A percentile compares a stretch with the other conserved stretches of the same genome.
Evolutionary conservation across 2,329 filamentous ascomycete genomes (phyloP).

Genomic region (Emericellopsis cladophorae): DNA sequence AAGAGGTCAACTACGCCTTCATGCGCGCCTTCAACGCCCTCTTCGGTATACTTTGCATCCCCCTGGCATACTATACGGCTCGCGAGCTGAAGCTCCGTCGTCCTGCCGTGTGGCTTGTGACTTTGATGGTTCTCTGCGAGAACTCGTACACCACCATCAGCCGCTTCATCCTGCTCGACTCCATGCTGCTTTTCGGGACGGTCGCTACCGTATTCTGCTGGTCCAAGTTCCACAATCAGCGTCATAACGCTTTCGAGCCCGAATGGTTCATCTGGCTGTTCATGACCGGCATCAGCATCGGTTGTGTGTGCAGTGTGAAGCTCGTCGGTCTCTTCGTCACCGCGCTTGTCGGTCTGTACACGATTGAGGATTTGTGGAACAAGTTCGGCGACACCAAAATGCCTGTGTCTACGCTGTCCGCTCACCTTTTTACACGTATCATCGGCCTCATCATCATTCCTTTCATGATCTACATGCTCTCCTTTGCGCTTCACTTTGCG

Average conservation of each 20-base stretch:
- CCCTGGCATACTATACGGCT: conserved; percentile 89
- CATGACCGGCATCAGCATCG: conserved; percentile 88
- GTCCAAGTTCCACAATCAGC: conserved; percentile 88
- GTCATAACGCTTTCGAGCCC: conserved; percentile 70
- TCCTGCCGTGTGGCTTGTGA: conserved; percentile 86
- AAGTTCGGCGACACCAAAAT: conserved; percentile 94
- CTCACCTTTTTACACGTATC: conserved; percentile 69
- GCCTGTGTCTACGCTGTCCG: conserved; percentile 43
- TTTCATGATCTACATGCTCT: conserved; percentile 84
- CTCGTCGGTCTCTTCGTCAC: conserved; percentile 96
- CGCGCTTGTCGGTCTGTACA: conserved; percentile 89
- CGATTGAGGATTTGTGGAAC: conserved; percentile 90
- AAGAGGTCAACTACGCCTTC: conserved; percentile 90
- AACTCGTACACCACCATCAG: conserved; percentile 99
- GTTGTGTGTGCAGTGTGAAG: conserved; percentile 97
- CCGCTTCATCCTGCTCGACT: conserved; percentile 94
- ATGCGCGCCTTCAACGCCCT: conserved; percentile 97
- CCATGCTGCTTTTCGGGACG: conserved; percentile 98
- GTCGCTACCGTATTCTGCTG: conserved; percentile 95
- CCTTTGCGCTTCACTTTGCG: conserved; percentile 88
- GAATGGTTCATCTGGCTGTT: conserved; percentile 95
- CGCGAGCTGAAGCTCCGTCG: conserved; percentile 78
- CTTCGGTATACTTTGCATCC: conserved; percentile 86
- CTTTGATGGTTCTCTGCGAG: conserved; percentile 94
- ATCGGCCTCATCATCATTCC: conserved; percentile 82